Conservation (phyloP, 148 eudicot species). For the Persicaria maculosa region DNA sequence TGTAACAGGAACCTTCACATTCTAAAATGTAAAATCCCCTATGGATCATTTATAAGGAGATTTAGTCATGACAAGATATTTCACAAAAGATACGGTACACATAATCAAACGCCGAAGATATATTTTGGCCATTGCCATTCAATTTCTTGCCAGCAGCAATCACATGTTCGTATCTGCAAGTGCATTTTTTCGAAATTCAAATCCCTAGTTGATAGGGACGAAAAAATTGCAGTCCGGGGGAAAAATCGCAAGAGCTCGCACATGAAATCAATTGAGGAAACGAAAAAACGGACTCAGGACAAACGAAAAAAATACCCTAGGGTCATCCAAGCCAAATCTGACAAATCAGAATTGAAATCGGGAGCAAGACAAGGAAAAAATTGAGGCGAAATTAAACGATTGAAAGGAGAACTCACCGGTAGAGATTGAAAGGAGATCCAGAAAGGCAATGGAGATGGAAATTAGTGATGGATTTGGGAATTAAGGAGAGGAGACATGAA, state of each 20-base stretch:
- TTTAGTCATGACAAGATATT: not conserved
- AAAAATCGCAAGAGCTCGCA: not conserved
- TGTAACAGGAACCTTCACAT: not conserved
- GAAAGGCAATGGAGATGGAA: not conserved
- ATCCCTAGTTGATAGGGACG: no score
- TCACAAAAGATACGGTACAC: not conserved
- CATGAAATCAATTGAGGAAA: not conserved
- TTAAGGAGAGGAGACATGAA: not conserved
- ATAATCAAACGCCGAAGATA: not conserved
- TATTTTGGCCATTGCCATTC: not conserved
- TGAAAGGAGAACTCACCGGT: constrained; percentile 7
- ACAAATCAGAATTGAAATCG: not conserved
- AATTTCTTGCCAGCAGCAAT: not conserved
- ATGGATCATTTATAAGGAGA: not conserved
- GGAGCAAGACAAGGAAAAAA: not conserved
- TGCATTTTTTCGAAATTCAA: not conserved
- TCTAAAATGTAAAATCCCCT: not conserved
- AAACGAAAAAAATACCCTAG: not conserved
- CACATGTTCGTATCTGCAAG: not conserved
- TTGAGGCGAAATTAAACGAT: not conserved
- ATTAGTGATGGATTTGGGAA: not conserved
- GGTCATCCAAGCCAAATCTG: not conserved
- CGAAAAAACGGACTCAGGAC: not conserved
- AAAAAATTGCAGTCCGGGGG: no score
- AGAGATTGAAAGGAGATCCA: not conserved